A percentile compares a stretch with the other conserved stretches of the same genome.
These are phyloP conservation scores for Fusarium heterosporum DNA, from an alignment of 2,329 filamentous ascomycete genomes.

Conservation along the genomic window DNA sequence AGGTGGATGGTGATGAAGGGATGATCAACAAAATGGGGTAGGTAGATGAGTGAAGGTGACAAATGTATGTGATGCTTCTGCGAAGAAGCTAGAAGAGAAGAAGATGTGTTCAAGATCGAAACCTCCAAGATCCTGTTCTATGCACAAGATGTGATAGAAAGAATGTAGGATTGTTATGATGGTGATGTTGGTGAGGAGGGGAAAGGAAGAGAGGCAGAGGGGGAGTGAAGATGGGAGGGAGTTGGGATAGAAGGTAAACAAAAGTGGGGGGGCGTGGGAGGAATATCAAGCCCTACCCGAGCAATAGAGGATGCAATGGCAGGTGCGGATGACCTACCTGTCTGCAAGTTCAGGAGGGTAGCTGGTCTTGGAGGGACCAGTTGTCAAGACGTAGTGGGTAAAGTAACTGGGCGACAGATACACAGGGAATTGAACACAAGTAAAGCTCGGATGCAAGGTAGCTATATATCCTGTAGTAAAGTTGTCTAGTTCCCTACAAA, in stretches of 20 bases:
- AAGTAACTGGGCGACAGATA: slow-evolving; percentile 8
- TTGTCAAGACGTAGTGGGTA: slow-evolving; percentile 9
- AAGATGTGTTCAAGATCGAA: slow-evolving; percentile 33
- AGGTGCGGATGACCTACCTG: slow-evolving; percentile 23
- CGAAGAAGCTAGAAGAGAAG: slow-evolving; percentile 26
- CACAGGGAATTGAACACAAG: not conserved
- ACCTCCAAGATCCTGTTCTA: slow-evolving; percentile 27
- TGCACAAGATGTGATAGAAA: slow-evolving; percentile 23
- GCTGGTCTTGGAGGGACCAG: slow-evolving; percentile 6
- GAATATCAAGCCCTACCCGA: slow-evolving; percentile 2
- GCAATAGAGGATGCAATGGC: slow-evolving; percentile 6
- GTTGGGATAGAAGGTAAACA: slow-evolving; percentile 10
- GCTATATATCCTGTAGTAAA: not conserved
- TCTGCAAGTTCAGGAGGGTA: slow-evolving; percentile 7
- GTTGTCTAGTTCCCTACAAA: not conserved
- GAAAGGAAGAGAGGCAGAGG: slow-evolving; percentile 3
- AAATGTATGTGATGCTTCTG: slow-evolving; percentile 13
- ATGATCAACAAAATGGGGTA: slow-evolving; percentile 29
- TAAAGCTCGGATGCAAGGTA: not conserved
- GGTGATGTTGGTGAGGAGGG: slow-evolving; percentile 26
- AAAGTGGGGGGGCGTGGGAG: slow-evolving; percentile 14
- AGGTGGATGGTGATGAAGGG: not conserved
- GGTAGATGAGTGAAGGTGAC: slow-evolving; percentile 21
- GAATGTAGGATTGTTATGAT: slow-evolving; percentile 23
- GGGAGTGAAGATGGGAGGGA: slow-evolving; percentile 16